A percentile compares a stretch with the other conserved stretches of the same genome.
phyloP scores from a whole-genome alignment of 2,329 filamentous ascomycete species.

The Ophiostoma fasciatum region DNA sequence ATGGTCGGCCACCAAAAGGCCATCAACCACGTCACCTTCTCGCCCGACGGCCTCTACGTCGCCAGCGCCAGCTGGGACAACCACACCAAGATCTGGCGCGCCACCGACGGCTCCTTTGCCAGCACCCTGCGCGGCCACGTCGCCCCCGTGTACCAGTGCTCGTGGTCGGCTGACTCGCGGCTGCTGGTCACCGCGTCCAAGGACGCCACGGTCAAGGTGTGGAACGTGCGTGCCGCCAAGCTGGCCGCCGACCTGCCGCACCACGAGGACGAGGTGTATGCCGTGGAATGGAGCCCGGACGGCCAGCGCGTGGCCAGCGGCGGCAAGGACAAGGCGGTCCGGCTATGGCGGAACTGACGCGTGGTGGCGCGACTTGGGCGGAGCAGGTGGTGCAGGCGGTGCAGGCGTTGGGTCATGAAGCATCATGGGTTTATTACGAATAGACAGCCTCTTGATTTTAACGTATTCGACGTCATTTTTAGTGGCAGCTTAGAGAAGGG shows the following conservation, averaged over 20 bases:
- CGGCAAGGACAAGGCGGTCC: slow-evolving; percentile 74
- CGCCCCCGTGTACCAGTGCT: slow-evolving; percentile 80
- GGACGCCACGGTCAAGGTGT: slow-evolving; percentile 88
- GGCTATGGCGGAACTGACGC: slow-evolving; percentile 47
- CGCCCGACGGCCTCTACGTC: slow-evolving; percentile 74
- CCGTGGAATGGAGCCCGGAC: slow-evolving; percentile 88
- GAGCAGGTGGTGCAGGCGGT: no score
- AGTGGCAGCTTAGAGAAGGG: no score
- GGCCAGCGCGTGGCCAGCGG: slow-evolving; percentile 80
- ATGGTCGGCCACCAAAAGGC: slow-evolving; percentile 93
- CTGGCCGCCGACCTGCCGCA: slow-evolving; percentile 69
- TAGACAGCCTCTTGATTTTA: no score
- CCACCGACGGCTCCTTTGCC: slow-evolving; percentile 62
- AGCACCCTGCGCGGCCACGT: slow-evolving; percentile 78
- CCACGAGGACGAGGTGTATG: slow-evolving; percentile 86
- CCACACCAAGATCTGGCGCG: slow-evolving; percentile 84
- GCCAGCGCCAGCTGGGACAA: slow-evolving; percentile 90
- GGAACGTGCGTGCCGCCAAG: slow-evolving; percentile 79
- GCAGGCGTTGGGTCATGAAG: no score
- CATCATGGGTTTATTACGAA: no score
- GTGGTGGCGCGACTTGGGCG: no score
- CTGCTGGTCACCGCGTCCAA: slow-evolving; percentile 77
- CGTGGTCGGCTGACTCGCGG: slow-evolving; percentile 86
- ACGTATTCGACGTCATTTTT: no score
- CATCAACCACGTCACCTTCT: slow-evolving; percentile 91